phyloP scores from a whole-genome alignment of 2,329 filamentous ascomycete species.

The Chrysosporium queenslandicum region DNA sequence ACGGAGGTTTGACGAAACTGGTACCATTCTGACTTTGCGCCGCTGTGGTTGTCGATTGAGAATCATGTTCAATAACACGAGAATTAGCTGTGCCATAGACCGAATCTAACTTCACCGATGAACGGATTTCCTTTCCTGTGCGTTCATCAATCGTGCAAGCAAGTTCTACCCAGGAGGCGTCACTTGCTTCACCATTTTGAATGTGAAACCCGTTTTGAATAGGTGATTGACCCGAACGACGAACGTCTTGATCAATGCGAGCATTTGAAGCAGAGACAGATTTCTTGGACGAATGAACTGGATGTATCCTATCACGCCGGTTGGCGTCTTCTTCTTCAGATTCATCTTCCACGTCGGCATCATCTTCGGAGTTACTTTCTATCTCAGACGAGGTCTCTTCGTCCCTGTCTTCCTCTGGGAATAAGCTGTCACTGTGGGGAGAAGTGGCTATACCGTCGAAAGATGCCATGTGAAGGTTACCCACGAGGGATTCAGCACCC shows the following conservation, averaged over 20 bases:
- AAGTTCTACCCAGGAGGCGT: slow-evolving; percentile 24
- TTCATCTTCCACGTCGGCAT: slow-evolving; percentile 9
- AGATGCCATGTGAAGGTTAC: slow-evolving; percentile 41
- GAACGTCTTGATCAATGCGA: background rate
- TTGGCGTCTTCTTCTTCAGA: background rate
- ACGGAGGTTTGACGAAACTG: slow-evolving; percentile 29
- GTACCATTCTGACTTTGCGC: background rate
- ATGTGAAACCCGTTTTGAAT: background rate
- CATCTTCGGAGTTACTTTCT: background rate
- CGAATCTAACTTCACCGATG: slow-evolving; percentile 4
- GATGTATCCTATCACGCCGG: slow-evolving; percentile 1
- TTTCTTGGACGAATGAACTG: background rate
- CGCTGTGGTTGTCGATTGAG: background rate
- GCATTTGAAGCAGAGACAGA: background rate
- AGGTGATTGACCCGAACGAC: background rate
- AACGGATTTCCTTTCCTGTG: slow-evolving; percentile 29
- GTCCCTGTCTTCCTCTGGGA: slow-evolving; percentile 6
- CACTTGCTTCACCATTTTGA: background rate
- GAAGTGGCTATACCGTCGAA: slow-evolving; percentile 27
- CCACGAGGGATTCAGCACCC: slow-evolving; percentile 40
- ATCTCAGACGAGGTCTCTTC: background rate
- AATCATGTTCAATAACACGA: background rate
- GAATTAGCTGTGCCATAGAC: background rate
- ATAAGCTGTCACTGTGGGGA: slow-evolving; percentile 27
- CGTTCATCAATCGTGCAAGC: slow-evolving; percentile 36